Evolutionary conservation across 1,284 basidiomycete genomes (phyloP), one percentile per base, ranked within the genome.

Genomic region (Ganoderma multipileum): DNA sequence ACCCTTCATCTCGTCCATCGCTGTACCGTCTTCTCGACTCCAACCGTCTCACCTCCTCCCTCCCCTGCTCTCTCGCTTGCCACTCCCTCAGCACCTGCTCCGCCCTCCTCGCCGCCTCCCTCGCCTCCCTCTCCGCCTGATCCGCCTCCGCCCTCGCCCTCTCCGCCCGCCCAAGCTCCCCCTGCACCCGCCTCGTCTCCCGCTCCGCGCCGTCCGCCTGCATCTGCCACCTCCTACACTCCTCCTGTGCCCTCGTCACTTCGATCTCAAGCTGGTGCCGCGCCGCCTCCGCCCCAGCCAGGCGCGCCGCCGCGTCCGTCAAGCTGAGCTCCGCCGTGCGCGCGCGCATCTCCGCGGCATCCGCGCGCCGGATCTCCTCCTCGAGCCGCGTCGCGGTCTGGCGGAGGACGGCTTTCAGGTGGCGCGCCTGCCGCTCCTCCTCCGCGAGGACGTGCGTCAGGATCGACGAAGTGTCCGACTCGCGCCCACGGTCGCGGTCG

Each of bases 351-450:
- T 84, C 84, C 0, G 86, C 85, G 47, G 84, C 81, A 64, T 86
- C 85, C 33, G 85, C 87, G 58, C 86, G 81, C 54, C 84, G 83
- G 66, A 83, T 85, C 79, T 91, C 89, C 67, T 83, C 80, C 74
- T 90, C 87, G 38, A 91, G 81, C 54, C 84, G 83, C 63, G 89
- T 87, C 42, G 83, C 84, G 5, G 88, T 85, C 61, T 79, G 80
- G 65, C 84, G 83, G 33, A 91, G 81, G 41, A 89, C 76, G 42
- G 83, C 81, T 76, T 89, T 90, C 69, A 91, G 82, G 68, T 85
- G 84, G 68, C 84, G 82, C 38, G 83, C 83, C 73, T 90, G 87
- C 63, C 85, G 84, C 76, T 91, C 88, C 76, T 90, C 88, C 70
- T 91, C 89, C n/a, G 85, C 85, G 38, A 91, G 83, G 50, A 87